Base-by-base conservation (phyloP, 2,329 filamentous ascomycete species). In the Cladosporium colombiae region DNA sequence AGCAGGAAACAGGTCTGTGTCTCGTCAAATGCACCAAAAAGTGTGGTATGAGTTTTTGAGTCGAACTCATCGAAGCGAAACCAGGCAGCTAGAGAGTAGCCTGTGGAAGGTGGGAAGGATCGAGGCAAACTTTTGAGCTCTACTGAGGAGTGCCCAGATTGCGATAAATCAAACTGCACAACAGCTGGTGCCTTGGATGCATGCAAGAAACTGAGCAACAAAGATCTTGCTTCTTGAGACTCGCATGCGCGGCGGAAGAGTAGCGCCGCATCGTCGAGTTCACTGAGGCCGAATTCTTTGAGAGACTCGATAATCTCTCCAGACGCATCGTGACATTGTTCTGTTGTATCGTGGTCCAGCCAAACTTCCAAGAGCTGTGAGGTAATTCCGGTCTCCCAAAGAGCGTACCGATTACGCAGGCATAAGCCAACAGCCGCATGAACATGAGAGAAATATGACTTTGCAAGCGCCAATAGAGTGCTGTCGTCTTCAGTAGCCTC, bases 1-100 rank as follows among this genome's bases (percentile, higher is more conserved):
- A 99, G 87, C 40, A 99, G 81, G 74, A 99, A 99, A 78, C 95
- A 99, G 5, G 91, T 92, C 77, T 98, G 94, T 5, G 88, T 92
- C 3, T 89, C 84, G 78, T 99, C 95, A 77, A 96, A 98, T 10
- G 95, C 92, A 29, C 95, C 95, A 76, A 99, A 99, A 16, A 99
- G 85, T 0, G 95, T 99, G 0, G 95, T 99, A 77, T 99, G 95
- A 18, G 91, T 89, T 55, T 87, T 86, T 5, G 86, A 81, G 76
- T 99, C 96, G 77, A 95, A 98, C 49, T 88, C 83, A 76, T 98
- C 93, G 67, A 99, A 87, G 23, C 91, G 88, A 59, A 97, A 86
- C 95, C 95, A 99, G 0, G 92, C 87, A 55, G 91, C 87, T 67
- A 99, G 90, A 0, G 93, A 96, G 79, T 98, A 99, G 23, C 95